These are phyloP conservation scores for Stephanodiscus minutulus DNA, from an alignment of 108 stramenopile species.

Conservation along the genomic window DNA sequence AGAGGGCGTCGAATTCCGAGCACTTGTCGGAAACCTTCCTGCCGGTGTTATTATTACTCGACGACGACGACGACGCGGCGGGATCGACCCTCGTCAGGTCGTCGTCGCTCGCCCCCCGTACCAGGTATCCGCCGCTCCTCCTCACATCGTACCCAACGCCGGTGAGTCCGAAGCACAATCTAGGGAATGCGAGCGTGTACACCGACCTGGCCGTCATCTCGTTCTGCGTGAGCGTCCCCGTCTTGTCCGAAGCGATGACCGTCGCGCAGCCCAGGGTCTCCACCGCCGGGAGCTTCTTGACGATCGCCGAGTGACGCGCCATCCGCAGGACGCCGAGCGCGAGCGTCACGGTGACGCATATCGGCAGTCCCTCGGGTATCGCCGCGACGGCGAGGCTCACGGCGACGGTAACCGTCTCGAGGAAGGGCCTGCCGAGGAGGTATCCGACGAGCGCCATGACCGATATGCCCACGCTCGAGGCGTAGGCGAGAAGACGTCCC, in stretches of 20 bases:
- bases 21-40: conserved; percentile 32
- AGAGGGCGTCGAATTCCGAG: conserved; percentile 57
- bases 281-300: conserved; percentile 94
- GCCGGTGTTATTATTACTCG: too few relatives aligned
- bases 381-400: conserved; percentile 99
- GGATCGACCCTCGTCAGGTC: conserved; percentile 15
- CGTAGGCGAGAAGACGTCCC: conserved; percentile 80
- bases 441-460: conserved; percentile 87
- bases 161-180: conserved; percentile 67
- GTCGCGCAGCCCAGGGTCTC: conserved; percentile 96
- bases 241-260: conserved; percentile 95
- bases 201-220: conserved; percentile 89
- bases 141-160: conserved; percentile 74
- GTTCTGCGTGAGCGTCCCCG: conserved; percentile 97
- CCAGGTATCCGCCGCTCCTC: conserved; percentile 47
- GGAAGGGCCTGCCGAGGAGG: conserved; percentile 77
- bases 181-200: conserved; percentile 71
- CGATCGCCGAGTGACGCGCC: conserved; percentile 89
- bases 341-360: conserved; percentile 89
- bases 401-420: conserved; percentile 91
- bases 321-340: conserved; percentile 94
- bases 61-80: conserved; percentile 1
- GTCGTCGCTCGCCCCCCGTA: conserved; percentile 32
- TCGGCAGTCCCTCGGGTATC: conserved; percentile 94
- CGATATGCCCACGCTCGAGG: conserved; percentile 82